phyloP scores from a whole-genome alignment of 352 stramenopile species.

The Sclerospora graminicola region DNA sequence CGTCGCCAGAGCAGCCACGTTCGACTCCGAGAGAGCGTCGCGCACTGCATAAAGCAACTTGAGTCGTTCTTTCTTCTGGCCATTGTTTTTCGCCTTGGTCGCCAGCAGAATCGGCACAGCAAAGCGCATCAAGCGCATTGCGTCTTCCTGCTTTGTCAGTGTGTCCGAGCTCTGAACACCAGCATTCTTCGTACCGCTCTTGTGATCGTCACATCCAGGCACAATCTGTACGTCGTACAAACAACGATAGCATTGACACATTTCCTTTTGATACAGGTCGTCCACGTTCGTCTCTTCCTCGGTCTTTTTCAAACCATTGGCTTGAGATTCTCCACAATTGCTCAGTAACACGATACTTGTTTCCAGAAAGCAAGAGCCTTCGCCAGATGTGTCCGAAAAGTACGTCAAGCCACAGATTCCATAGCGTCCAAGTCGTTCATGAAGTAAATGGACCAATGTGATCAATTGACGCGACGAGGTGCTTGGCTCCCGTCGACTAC shows the following conservation, averaged over 20 bases:
- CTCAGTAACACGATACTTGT: constrained; percentile 25
- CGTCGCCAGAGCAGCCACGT: constrained; percentile 9
- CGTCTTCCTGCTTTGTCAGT: constrained; percentile 16
- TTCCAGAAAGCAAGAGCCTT: constrained; percentile 31
- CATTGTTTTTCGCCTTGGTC: constrained; percentile 45
- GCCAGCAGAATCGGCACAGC: constrained; percentile 49
- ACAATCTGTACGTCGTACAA: constrained; percentile 66
- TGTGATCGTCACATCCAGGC: constrained; percentile 47
- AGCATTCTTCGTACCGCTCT: constrained; percentile 28
- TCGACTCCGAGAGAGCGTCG: constrained; percentile 25
- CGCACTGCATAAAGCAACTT: constrained; percentile 53
- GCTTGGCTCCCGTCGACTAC: not conserved
- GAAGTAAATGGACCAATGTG: constrained; percentile 28
- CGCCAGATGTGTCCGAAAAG: constrained; percentile 8
- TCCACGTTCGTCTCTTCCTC: constrained; percentile 4
- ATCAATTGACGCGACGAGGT: constrained; percentile 7
- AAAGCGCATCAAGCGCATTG: constrained; percentile 34
- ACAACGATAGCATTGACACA: constrained; percentile 64
- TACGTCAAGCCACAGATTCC: constrained; percentile 37
- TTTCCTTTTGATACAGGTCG: constrained; percentile 31
- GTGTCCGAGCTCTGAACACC: constrained; percentile 19
- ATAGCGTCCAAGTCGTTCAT: constrained; percentile 32
- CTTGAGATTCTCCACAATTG: constrained; percentile 12
- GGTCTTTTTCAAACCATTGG: constrained; percentile 1
- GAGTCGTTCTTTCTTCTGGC: constrained; percentile 66